Conservation (phyloP, 2,329 filamentous ascomycete genomes). For the Aspergillus uvarum region DNA sequence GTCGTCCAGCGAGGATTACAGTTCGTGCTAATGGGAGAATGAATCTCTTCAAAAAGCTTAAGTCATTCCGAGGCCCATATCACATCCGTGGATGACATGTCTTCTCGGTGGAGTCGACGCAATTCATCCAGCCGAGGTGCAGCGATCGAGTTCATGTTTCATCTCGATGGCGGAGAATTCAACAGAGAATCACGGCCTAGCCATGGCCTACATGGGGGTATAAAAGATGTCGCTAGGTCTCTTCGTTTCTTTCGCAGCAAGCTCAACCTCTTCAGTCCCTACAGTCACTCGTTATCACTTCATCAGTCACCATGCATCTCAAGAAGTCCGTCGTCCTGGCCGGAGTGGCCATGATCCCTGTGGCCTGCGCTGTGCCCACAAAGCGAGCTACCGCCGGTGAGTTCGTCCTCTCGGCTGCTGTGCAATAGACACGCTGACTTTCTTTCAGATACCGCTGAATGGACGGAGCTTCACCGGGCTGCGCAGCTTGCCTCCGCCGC, state of each 20-base stretch:
- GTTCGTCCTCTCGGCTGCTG: neutral
- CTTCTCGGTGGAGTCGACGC: neutral
- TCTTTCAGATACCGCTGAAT: conserved; percentile 18
- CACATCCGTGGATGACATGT: neutral
- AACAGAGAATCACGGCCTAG: neutral
- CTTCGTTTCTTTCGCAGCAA: neutral
- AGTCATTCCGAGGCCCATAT: neutral
- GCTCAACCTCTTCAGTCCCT: neutral
- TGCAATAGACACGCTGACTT: neutral
- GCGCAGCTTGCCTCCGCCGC: conserved; percentile 33
- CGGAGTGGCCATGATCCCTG: neutral
- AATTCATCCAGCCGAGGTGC: neutral
- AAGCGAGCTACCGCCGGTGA: neutral
- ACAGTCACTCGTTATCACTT: neutral
- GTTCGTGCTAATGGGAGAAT: neutral
- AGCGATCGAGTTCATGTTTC: neutral
- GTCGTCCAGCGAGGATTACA: neutral
- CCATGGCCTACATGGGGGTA: neutral
- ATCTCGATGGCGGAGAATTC: neutral
- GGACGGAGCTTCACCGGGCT: conserved; percentile 24
- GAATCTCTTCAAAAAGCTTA: neutral
- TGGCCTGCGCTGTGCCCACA: neutral
- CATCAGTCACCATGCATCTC: neutral
- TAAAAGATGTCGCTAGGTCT: neutral
- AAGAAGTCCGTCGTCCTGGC: neutral